Evolutionary conservation across 257 asterid species (phyloP).

Genomic region (Solanum chiquidenum): DNA sequence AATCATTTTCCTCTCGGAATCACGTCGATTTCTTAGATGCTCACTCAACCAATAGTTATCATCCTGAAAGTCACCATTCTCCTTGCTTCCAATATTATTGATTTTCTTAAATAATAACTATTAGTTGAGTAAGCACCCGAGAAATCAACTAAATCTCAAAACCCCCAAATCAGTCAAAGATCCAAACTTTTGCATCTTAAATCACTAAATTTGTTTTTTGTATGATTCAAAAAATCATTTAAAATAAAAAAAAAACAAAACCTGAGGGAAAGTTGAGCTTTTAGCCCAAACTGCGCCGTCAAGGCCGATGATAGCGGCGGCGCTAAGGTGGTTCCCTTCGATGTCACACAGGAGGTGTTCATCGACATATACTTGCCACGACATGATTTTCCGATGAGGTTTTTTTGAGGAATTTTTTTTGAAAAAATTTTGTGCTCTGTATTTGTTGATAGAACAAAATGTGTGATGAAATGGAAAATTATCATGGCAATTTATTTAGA

Average conservation of each 20-base stretch:
- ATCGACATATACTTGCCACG: slow-evolving; percentile 91
- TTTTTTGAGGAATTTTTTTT: not conserved
- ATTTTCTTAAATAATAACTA: not conserved
- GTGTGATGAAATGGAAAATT: not conserved
- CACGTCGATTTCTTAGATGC: not conserved
- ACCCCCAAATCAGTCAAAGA: not conserved
- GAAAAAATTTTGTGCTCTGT: not conserved
- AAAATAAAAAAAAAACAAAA: not conserved
- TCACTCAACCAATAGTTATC: not conserved
- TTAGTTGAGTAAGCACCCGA: not conserved
- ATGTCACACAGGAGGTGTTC: slow-evolving; percentile 66
- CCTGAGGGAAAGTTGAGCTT: slow-evolving; percentile 69
- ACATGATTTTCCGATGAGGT: slow-evolving; percentile 24
- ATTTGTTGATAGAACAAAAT: not conserved
- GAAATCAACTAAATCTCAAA: not conserved
- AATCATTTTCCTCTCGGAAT: not conserved
- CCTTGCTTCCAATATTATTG: not conserved
- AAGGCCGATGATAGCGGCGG: slow-evolving; percentile 75
- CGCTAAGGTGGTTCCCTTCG: slow-evolving; percentile 45
- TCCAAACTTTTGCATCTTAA: not conserved
- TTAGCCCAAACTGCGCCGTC: slow-evolving; percentile 89
- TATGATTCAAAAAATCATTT: too few relatives aligned
- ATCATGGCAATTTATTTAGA: not conserved
- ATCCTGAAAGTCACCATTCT: not conserved
- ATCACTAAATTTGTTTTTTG: too few relatives aligned